Evolutionary conservation across 179 eudicot genomes (phyloP).

Genomic region (Beta macrorhiza): DNA sequence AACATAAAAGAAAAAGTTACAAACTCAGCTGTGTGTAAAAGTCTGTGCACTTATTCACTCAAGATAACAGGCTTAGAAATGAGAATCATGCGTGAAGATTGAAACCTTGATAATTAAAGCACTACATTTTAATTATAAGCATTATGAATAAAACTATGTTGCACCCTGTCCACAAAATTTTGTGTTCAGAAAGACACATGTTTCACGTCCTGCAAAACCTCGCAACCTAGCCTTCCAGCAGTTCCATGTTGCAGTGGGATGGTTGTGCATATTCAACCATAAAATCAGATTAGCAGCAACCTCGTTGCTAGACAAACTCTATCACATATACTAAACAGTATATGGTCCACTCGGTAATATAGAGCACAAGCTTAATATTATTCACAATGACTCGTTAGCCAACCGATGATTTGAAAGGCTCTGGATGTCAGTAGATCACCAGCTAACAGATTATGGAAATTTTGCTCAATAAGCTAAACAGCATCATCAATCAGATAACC

Average conservation of each 20-base stretch:
- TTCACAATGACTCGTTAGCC: background rate
- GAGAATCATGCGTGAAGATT: background rate
- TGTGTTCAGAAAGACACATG: too few species aligned
- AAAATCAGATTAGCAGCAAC: background rate
- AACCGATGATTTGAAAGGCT: background rate
- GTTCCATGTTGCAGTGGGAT: background rate
- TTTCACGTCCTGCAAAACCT: background rate
- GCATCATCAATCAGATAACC: background rate
- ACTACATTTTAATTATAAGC: background rate
- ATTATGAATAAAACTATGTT: background rate
- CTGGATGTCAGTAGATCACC: background rate
- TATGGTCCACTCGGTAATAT: background rate
- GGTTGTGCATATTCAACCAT: background rate
- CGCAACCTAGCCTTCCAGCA: background rate
- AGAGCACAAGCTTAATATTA: background rate
- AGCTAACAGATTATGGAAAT: background rate
- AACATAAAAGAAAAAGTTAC: conserved; percentile 19
- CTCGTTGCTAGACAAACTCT: background rate
- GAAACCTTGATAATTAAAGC: background rate
- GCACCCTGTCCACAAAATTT: too few species aligned
- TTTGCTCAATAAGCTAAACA: background rate
- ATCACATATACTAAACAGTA: too few species aligned
- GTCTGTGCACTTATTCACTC: background rate
- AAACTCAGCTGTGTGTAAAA: background rate
- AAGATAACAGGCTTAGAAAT: background rate